Evolutionary conservation across 352 stramenopile genomes (phyloP), one percentile per base, ranked within the genome.

Genomic region (Globisporangium acanthophoron): DNA sequence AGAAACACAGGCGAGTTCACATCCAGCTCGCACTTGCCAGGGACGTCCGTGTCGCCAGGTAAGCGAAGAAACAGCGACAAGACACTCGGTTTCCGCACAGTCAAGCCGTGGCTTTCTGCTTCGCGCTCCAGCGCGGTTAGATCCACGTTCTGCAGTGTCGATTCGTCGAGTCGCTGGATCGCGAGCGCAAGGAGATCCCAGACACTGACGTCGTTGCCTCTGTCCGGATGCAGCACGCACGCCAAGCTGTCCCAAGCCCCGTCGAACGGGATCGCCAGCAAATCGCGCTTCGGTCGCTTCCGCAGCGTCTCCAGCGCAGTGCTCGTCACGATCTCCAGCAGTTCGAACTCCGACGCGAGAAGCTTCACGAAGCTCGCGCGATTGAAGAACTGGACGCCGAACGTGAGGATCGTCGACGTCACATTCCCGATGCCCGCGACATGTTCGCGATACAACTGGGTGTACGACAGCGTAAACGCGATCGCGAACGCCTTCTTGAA

Each of bases 371-470:
- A 99, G 7, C 89, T 97, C 33, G 94, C 88, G n/a, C 97, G 90
- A 68, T 99, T 99, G 61, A 99, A 90, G 61, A 99, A 99, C 71
- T 99, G 97, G 5, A 99, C 97, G 37, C 80, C 94, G 49, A 99
- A 92, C 21, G 82, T 80, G 44, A 96, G 69, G 59, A 95, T 95
- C 27, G 89, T 98, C 54, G 97, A 97, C 12, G 66, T 85, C 20
- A 78, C 83, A 35, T 71, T 90, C 20, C 85, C 85, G n/a, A 91
- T 69, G 33, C 85, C 85, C 0, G 77, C 66, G 2, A 80, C 76
- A 52, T 88, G 90, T 52, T 94, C 82, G 53, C 72, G 78, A 74
- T 91, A 94, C 24, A 94, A 52, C 51, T 86, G 77, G 27, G 78
- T 83, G 72, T 99, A 99, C 1, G 91, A 97, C 46, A 92, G 85